Evolutionary conservation across 2,329 filamentous ascomycete species (phyloP).

Genomic region (Dothiorella sarmentorum): DNA sequence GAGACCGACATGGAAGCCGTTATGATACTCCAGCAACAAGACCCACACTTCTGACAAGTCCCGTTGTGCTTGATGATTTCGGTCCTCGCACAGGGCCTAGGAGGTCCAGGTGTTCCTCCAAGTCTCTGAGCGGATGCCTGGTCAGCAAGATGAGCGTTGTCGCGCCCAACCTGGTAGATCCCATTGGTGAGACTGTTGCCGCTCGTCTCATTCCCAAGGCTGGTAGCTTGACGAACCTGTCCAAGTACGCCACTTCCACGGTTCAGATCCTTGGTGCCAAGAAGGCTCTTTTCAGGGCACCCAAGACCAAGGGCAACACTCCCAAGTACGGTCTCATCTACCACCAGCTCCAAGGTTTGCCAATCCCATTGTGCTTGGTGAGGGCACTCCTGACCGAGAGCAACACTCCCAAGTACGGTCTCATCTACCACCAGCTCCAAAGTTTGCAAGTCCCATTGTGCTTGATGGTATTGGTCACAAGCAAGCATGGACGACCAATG

Average conservation of each 20-base stretch:
- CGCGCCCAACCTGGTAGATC: constrained; percentile 85
- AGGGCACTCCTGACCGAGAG: constrained; percentile 98
- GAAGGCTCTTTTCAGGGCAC: constrained; percentile 95
- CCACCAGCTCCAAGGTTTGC: too few relatives aligned
- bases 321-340: constrained; percentile 98
- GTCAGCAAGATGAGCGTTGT: constrained; percentile 90
- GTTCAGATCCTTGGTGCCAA: constrained; percentile 98
- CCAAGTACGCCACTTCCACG: constrained; percentile 96
- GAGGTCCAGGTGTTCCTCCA: too few relatives aligned
- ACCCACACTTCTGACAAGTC: too few relatives aligned
- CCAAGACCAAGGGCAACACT: constrained; percentile 98
- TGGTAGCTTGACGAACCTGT: constrained; percentile 89
- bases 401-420: constrained; percentile 96
- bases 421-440: constrained; percentile 98
- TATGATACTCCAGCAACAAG: constrained; percentile 74
- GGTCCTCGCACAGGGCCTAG: too few relatives aligned
- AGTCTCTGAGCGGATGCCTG: constrained; percentile 78
- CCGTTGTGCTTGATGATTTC: too few relatives aligned
- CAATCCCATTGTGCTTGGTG: too few relatives aligned
- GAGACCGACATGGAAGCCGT: constrained; percentile 86
- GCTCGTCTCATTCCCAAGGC: constrained; percentile 96
- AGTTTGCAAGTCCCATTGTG: too few relatives aligned
- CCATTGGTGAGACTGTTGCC: constrained; percentile 92
- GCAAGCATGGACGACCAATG: too few relatives aligned
- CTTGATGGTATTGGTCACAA: too few relatives aligned